These are phyloP conservation scores for Amorphotheca resinae DNA, from an alignment of 495 filamentous ascomycete genomes.

Conservation along the genomic window DNA sequence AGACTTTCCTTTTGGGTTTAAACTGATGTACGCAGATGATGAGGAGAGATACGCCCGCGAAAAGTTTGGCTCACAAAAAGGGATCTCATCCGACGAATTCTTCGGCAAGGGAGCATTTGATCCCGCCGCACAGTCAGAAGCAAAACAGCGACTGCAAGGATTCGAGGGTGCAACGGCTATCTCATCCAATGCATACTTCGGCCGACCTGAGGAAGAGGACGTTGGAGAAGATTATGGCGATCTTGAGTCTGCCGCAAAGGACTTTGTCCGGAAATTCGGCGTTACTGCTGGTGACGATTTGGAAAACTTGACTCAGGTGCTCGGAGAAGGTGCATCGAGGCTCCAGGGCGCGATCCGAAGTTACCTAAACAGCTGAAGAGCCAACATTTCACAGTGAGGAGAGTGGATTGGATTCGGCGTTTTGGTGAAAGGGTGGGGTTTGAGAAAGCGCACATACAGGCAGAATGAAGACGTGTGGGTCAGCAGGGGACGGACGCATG, in stretches of 20 bases:
- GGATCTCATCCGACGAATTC: constrained; percentile 95
- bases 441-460: not conserved
- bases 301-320: constrained; percentile 67
- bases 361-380: constrained; percentile 60
- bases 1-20: constrained; percentile 8
- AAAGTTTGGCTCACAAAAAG: constrained; percentile 87
- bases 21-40: constrained; percentile 42
- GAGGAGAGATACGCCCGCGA: constrained; percentile 59
- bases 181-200: constrained; percentile 94
- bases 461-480: not conserved
- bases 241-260: constrained; percentile 81
- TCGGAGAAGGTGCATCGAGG: constrained; percentile 74
- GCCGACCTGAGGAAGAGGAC: constrained; percentile 66
- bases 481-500: not conserved
- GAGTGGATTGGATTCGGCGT: constrained; percentile 5
- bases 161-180: constrained; percentile 91
- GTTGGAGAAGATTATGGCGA: constrained; percentile 70
- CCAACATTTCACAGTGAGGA: not conserved
- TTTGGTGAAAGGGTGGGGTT: not conserved
- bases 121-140: constrained; percentile 66
- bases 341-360: constrained; percentile 81
- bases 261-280: constrained; percentile 88
- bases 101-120: constrained; percentile 86
- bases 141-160: constrained; percentile 71
- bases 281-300: constrained; percentile 91